A percentile compares a stretch with the other conserved stretches of the same genome.
phyloP scores from a whole-genome alignment of 148 eudicot genomes.

The Talinum fruticosum region DNA sequence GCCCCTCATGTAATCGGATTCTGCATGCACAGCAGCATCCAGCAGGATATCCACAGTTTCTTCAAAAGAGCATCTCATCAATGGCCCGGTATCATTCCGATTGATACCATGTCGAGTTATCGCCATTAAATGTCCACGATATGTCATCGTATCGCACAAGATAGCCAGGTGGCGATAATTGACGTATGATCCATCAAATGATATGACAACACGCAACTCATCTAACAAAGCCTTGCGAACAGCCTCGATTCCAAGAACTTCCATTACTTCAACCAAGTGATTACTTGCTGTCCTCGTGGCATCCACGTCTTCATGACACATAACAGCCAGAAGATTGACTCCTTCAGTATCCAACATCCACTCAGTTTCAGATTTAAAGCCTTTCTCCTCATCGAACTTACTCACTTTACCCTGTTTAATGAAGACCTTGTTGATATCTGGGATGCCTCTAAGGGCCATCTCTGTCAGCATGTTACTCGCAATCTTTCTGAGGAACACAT shows the following conservation, averaged over 20 bases:
- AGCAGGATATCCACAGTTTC: slow-evolving; percentile 99
- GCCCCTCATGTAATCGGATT: slow-evolving; percentile 77
- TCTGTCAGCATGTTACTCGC: slow-evolving; percentile 98
- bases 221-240: slow-evolving; percentile 89
- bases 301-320: slow-evolving; percentile 93
- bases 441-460: slow-evolving; percentile 93
- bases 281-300: slow-evolving; percentile 85
- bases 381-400: slow-evolving; percentile 78
- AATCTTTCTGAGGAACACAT: slow-evolving; percentile 88
- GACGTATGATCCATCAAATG: slow-evolving; percentile 96
- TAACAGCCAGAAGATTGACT: slow-evolving; percentile 92
- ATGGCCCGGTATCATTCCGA: slow-evolving; percentile 88
- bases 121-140: slow-evolving; percentile 98
- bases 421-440: slow-evolving; percentile 94
- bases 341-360: slow-evolving; percentile 99
- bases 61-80: slow-evolving; percentile 99
- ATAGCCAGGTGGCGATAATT: slow-evolving; percentile 95
- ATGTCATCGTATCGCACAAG: slow-evolving; percentile 96
- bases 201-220: slow-evolving; percentile 95
- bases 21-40: slow-evolving; percentile 97
- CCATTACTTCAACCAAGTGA: slow-evolving; percentile 94
- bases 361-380: slow-evolving; percentile 77
- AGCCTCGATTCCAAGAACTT: slow-evolving; percentile 97
- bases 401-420: slow-evolving; percentile 73
- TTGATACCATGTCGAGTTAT: slow-evolving; percentile 98